Conservation (phyloP, 2,329 filamentous ascomycete genomes). For the Cercospora canescens region DNA sequence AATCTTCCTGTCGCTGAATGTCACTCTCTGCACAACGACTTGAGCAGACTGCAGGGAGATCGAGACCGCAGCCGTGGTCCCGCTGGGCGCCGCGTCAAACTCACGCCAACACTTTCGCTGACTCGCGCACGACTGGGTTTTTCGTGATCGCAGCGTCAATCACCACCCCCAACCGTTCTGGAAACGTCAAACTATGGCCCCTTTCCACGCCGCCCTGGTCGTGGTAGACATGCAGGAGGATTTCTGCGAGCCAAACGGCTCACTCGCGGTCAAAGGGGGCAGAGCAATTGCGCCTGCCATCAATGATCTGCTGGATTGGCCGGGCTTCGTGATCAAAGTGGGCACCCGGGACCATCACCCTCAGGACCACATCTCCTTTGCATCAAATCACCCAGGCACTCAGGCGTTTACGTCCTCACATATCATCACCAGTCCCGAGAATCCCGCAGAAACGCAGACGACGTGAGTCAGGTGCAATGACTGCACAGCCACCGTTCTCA, state of each 20-base stretch:
- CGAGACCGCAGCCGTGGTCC: neutral
- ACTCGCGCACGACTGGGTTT: neutral
- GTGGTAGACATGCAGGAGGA: conserved; percentile 67
- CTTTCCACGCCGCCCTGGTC: conserved; percentile 16
- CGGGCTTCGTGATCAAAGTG: conserved; percentile 68
- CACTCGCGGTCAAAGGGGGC: conserved; percentile 77
- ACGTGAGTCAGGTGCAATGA: conserved; percentile 42
- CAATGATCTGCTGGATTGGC: conserved; percentile 71
- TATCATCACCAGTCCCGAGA: conserved; percentile 69
- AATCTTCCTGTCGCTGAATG: too few relatives aligned
- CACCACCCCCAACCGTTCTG: neutral
- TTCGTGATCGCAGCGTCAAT: neutral
- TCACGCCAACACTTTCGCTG: neutral
- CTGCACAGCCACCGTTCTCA: neutral
- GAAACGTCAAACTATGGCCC: neutral
- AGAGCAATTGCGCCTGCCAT: conserved; percentile 69
- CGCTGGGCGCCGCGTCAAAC: neutral
- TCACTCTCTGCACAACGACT: neutral
- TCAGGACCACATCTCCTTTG: conserved; percentile 80
- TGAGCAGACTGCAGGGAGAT: neutral
- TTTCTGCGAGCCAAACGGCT: conserved; percentile 84
- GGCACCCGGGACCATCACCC: conserved; percentile 96
- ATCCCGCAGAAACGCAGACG: conserved; percentile 59
- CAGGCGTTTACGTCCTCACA: conserved; percentile 66
- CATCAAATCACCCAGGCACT: conserved; percentile 70